Evolutionary conservation across 306 rosid genomes (phyloP).

Genomic region (Lagenaria siceraria): DNA sequence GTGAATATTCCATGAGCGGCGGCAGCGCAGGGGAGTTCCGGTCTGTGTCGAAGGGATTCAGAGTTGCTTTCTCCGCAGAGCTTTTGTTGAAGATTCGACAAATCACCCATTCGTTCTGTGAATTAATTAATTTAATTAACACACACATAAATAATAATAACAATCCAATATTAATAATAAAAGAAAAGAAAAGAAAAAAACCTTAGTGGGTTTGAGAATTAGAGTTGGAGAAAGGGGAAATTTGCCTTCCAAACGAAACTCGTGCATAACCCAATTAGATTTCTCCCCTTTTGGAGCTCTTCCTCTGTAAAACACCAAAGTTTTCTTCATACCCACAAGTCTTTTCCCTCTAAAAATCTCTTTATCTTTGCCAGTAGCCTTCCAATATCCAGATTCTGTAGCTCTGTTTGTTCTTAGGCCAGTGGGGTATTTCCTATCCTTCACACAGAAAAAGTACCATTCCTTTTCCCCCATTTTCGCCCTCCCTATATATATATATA

Average conservation of each 20-base stretch:
- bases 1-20: neutral
- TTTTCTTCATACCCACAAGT: constrained; percentile 12
- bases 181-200: neutral
- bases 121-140: neutral
- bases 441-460: constrained; percentile 4
- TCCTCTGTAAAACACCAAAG: constrained; percentile 9
- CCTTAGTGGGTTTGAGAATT: neutral
- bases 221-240: neutral
- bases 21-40: neutral
- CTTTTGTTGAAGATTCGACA: constrained; percentile 1
- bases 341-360: neutral
- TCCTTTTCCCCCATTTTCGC: constrained; percentile 14
- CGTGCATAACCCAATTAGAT: constrained; percentile 14
- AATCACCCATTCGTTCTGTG: constrained; percentile 2
- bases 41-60: neutral
- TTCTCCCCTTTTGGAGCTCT: constrained; percentile 13
- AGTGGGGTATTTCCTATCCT: constrained; percentile 9
- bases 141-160: no score
- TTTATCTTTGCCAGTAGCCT: constrained; percentile 9
- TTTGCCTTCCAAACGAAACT: neutral
- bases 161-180: no score
- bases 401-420: constrained; percentile 8
- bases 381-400: constrained; percentile 7
- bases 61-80: neutral
- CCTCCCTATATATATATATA: neutral